Base-by-base conservation (phyloP, 1,284 basidiomycete genomes). In the Microbotryum intermedium region DNA sequence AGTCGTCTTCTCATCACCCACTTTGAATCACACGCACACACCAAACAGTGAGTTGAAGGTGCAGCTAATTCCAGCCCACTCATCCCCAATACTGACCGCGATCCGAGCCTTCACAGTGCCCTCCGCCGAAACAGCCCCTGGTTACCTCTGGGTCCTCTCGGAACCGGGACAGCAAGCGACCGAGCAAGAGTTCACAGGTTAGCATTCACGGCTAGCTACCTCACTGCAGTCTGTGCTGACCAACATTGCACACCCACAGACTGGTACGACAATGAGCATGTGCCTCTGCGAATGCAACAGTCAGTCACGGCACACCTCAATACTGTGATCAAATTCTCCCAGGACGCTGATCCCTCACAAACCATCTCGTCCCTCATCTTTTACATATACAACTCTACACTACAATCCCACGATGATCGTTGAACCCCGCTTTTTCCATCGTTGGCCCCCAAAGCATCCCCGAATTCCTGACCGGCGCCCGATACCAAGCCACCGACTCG, bases 241-340 rank as follows among this genome's bases (percentile, higher is more conserved):
- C 11, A 18, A 18, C 26, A 23, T 2, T 18, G 2, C 9, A 39
- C 6, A 5, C 23, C 21, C 9, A 20, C 52, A 74, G 74, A 74
- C 47, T 76, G 75, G 75, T 76, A 76, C 69, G 75, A 75, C 63
- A 67, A 70, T 56, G 75, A 76, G 57, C 75, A 76, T 56, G 72
- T 76, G 2, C 75, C 75, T 2, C 58, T 76, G 3, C 71, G 75
- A 1, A 72, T 72, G 64, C 45, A 62, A 25, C 61, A 68, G 71
- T 72, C 26, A 55, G 69, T 42, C 26, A 52, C 30, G 13, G 13
- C 34, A 39, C 34, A 18, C 34, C 13, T 39, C 34, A 16, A 16
- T 39, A 39, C 13, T 5, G 34, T 16, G 34, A 11, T 39, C 34
- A 39, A 18, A 39, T 39, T 39, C 34, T 39, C 18, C 16, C 34